Base-by-base conservation (phyloP, 2,329 filamentous ascomycete genomes). In the Ceratocystis smalleyi region DNA sequence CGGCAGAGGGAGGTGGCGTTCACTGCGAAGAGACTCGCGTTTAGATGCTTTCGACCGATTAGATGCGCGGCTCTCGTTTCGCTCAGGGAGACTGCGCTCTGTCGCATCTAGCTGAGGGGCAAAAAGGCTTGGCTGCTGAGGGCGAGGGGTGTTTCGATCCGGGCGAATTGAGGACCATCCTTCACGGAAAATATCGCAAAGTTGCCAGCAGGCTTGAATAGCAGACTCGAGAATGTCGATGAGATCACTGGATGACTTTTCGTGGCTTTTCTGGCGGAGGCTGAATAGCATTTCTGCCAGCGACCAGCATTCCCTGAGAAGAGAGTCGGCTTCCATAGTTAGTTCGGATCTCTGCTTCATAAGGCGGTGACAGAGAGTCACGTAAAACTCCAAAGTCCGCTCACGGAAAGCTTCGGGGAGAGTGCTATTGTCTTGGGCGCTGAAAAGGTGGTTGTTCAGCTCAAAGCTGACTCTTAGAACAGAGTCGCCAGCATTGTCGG, bases 361-460 rank as follows among this genome's bases (percentile, higher is more conserved):
- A n/a, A 96, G 76, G 47, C 92, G 85, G 73, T 96, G 92, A 71
- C 92, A 96, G 2, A 97, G 74, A 0, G 92, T 95, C 69, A 96
- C 87, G 71, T 96, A 96, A 70, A 96, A 96, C 70, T 96, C 92
- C 65, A 97, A 74, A 0, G 92, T 96, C 66, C 91, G 81, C 74
- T 96, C 91, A 62, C 87, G 83, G 72, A 97, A 96, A 0, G 87
- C 84, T 70, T 95, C 89, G 0, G 91, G 92, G 3, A 96, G 77
- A 64, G 83, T 86, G 40, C 87, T 83, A 72, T 75, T 77, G 69
- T 95, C 90, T 70, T 96, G 90, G 0, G 90, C 91, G 71, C 92
- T 96, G 76, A 92, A 96, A 1, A 97, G 79, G 73, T 97, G 91
- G 70, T 95, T 96, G 75, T 95, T 96, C 27, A 96, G 79, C 75